Evolutionary conservation across 2,329 filamentous ascomycete genomes (phyloP).

Genomic region (Trichoderma atrobrunneum): DNA sequence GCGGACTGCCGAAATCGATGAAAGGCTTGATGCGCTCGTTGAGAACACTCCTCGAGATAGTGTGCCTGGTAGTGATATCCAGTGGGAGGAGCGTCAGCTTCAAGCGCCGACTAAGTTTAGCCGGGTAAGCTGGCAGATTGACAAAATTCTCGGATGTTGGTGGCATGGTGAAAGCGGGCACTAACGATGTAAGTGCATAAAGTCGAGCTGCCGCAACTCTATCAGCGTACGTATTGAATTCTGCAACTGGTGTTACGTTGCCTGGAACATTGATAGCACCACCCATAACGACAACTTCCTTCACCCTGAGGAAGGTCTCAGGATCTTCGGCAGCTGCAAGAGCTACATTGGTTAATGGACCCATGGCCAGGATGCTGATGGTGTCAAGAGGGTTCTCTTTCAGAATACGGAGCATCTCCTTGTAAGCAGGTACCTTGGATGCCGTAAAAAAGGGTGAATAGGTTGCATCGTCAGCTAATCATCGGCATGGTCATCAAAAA

Average conservation of each 20-base stretch:
- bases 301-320: background rate
- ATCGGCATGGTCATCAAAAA: background rate
- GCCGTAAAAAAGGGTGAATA: background rate
- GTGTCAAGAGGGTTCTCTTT: background rate
- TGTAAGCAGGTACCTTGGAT: background rate
- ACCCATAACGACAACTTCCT: background rate
- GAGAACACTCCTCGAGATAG: background rate
- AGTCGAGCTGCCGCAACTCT: background rate
- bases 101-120: background rate
- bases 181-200: background rate
- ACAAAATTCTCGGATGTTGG: background rate
- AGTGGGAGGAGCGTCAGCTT: background rate
- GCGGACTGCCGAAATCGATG: background rate
- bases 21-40: background rate
- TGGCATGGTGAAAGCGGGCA: background rate
- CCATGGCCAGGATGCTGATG: background rate
- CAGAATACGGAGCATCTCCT: background rate
- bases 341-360: background rate
- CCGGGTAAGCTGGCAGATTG: background rate
- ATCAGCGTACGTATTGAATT: background rate
- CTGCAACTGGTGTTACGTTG: background rate
- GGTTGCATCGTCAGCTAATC: rapidly evolving
- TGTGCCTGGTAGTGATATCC: background rate
- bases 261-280: background rate
- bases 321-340: background rate